Base-by-base conservation (phyloP, 371 early-diverging fungal genomes). In the Choanephora cucurbitarum region DNA sequence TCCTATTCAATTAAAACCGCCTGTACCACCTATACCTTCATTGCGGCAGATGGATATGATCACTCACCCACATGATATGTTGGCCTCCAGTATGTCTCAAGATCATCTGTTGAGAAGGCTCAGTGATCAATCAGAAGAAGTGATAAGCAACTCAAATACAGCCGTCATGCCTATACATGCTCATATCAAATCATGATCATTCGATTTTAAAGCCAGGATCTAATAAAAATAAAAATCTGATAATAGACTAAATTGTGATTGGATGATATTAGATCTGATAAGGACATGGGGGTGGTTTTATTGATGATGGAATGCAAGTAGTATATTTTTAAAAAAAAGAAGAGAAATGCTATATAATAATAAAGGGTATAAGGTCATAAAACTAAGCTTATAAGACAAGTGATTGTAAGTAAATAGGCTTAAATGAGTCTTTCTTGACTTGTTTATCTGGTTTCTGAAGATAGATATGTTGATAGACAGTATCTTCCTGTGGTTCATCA, bases 391-490 rank as follows among this genome's bases (percentile, higher is more conserved):
- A 37, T 2, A 37, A 11, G 37, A 11, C 37, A 14, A 9, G 2
- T 15, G 42, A 40, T 15, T 39, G 23, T 41, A 57, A 37, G 23
- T 49, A 44, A 15, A 57, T 44, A 11, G 57, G 50, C n/a, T 3
- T 43, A n/a, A 44, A 34, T 11, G 5, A 39, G 21, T 24, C 17
- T 49, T 42, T 40, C 13, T 31, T 17, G 21, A 10, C 33, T 18
- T 48, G 32, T 15, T 51, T 23, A 28, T 53, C 42, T 3, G 44
- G 19, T 42, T 51, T 49, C 52, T 62, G 52, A 23, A 52, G 49
- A 49, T 57, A 62, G 14, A 62, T 57, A 23, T 57, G 52, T 28
- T 57, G 57, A 28, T 51, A 57, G 13, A 53, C 47, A 34, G 22
- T 28, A 23, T 50, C 52, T 52, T 33, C 19, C 28, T 49, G 52